These are phyloP conservation scores for Leishmania tarentolae DNA, from an alignment of 208 protist genomes.

Conservation along the genomic window DNA sequence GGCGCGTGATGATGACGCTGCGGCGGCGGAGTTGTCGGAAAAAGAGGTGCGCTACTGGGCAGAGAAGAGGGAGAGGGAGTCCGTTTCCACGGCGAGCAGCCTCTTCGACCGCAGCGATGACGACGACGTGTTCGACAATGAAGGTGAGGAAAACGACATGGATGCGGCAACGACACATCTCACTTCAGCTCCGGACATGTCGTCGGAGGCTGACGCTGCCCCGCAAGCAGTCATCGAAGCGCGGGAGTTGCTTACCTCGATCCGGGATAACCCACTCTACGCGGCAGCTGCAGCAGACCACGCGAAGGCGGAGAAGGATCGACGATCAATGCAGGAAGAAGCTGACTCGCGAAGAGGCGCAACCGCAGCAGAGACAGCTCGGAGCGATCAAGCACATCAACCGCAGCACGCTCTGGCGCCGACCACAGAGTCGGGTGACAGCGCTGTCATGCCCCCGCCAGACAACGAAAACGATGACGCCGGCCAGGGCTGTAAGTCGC, in stretches of 20 bases:
- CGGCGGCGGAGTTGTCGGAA: neutral
- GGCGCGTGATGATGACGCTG: neutral
- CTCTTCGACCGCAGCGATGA: conserved; percentile 33
- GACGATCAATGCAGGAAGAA: neutral
- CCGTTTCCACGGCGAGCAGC: conserved; percentile 49
- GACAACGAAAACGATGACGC: conserved; percentile 17
- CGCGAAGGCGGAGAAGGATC: neutral
- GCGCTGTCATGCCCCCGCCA: conserved; percentile 26
- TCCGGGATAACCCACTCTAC: conserved; percentile 20
- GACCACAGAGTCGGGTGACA: neutral
- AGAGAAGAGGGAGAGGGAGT: conserved; percentile 45
- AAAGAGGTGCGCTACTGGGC: conserved; percentile 23
- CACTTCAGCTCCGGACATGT: neutral
- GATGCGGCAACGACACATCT: neutral
- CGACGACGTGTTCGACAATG: conserved; percentile 7
- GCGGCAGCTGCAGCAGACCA: conserved; percentile 13
- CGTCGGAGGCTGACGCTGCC: neutral
- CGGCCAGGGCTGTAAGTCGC: conserved; percentile 22
- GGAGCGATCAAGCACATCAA: neutral
- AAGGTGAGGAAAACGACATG: neutral
- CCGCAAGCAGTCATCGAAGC: conserved; percentile 4
- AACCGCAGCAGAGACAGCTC: neutral
- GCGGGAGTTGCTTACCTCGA: conserved; percentile 2
- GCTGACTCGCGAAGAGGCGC: neutral
- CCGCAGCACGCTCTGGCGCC: neutral